Conservation (phyloP, 169 alveolate species). For the Miamiensis avidus region DNA sequence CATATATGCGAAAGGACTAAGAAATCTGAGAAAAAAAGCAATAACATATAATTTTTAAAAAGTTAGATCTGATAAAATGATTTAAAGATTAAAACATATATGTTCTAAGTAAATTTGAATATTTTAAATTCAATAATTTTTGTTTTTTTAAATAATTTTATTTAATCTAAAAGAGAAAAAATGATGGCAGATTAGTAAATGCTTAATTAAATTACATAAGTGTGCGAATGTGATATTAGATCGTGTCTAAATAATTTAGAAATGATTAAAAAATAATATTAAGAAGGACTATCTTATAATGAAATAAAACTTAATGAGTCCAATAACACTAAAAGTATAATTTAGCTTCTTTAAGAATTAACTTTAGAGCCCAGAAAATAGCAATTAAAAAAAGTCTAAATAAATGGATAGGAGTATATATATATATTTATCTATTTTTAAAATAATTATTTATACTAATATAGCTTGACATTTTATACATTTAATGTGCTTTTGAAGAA, state of each 20-base stretch:
- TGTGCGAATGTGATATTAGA: not conserved
- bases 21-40: constrained; percentile 68
- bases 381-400: no score
- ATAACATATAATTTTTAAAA: constrained; percentile 54
- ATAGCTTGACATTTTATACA: not conserved
- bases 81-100: constrained; percentile 46
- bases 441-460: no score
- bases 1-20: constrained; percentile 62
- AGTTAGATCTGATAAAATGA: constrained; percentile 50
- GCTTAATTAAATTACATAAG: not conserved
- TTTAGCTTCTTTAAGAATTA: not conserved
- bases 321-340: not conserved
- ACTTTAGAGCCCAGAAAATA: no score
- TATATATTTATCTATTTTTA: no score
- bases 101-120: constrained; percentile 57
- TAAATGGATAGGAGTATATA: not conserved
- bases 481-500: not conserved
- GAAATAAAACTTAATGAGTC: not conserved
- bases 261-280: not conserved
- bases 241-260: not conserved
- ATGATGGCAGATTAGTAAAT: not conserved
- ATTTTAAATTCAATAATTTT: constrained; percentile 40
- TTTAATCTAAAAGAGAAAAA: not conserved
- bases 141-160: no score
- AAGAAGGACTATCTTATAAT: not conserved